Base-by-base conservation (phyloP, 169 alveolate genomes). In the Eimeria praecox region DNA sequence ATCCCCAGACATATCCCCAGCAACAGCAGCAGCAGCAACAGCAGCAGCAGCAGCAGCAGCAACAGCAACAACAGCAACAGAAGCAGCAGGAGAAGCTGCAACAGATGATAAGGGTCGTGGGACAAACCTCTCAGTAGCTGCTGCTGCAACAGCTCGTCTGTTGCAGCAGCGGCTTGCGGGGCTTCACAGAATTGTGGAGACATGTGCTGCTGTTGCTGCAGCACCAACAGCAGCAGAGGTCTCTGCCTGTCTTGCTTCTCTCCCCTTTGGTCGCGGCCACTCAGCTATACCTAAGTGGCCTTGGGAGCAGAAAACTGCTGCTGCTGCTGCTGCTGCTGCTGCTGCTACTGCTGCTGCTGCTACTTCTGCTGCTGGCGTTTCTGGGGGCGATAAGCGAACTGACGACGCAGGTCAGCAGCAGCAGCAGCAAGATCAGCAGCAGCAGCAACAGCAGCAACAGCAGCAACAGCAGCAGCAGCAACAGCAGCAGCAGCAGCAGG, bases 141-240 rank as follows among this genome's bases (percentile, higher is more conserved):
- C 87, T 62, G 46, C 87, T 27, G 87, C 87, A 77, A 77, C 64
- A 40, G 82, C 82, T 18, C 54, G 87, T 35, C 87, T 77, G 30
- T 62, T 38, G 49, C 59, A 40, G 64, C 54, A 27, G 87, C 87
- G 87, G 59, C 46, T 77, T 20, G 87, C 87, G 38, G 87, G 87
- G 18, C 87, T 77, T 10, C 54, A 46, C 62, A 56, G 87, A 77
- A 33, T 77, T 12, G 30, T 24, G 10, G 59, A 77, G 59, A 44
- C 87, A 10, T 38, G 64, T 18, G 87, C 90, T 82, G 90, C 90
- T 52, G 73, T 82, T 82, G 90, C 90, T 44, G 71, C 73, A 9
- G 90, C 90, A 8, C 44, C 90, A n/a, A 82, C 90, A 52, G 90
- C 90, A 49, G 90, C 73, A 22, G 90, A 82, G 52, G 90, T 82